Conservation (phyloP, 2,329 filamentous ascomycete genomes). For the Trichoderma hamatum region DNA sequence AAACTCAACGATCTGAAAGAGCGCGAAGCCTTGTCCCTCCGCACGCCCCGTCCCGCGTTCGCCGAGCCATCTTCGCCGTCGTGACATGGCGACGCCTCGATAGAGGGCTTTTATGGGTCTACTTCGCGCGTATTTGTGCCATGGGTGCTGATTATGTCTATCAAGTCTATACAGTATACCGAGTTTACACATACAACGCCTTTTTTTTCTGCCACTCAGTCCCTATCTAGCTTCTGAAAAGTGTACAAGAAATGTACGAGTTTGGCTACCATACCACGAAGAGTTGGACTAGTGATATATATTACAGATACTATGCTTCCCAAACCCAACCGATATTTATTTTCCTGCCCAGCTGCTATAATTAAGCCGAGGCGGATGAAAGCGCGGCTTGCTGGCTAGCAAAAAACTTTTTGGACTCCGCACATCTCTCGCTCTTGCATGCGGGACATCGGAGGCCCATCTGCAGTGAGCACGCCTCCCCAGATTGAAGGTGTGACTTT, state of each 20-base stretch:
- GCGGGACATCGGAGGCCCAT: conserved; percentile 91
- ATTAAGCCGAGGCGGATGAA: background rate
- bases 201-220: background rate
- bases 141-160: conserved; percentile 9
- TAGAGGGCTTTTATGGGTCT: too few species aligned
- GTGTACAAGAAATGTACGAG: background rate
- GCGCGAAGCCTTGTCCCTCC: background rate
- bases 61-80: background rate
- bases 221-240: background rate
- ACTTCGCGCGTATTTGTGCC: background rate
- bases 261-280: background rate
- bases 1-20: background rate
- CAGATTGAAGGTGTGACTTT: conserved; percentile 73
- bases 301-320: background rate
- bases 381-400: conserved; percentile 44
- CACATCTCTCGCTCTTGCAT: conserved; percentile 86
- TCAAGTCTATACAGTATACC: conserved; percentile 4
- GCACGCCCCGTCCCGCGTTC: background rate
- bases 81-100: background rate
- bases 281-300: background rate
- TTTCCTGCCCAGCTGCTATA: background rate
- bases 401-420: conserved; percentile 74
- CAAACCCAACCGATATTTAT: background rate
- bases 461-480: conserved; percentile 71
- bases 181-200: background rate